Base-by-base conservation (phyloP, 2,329 filamentous ascomycete genomes). In the Ophiostoma piceae region DNA sequence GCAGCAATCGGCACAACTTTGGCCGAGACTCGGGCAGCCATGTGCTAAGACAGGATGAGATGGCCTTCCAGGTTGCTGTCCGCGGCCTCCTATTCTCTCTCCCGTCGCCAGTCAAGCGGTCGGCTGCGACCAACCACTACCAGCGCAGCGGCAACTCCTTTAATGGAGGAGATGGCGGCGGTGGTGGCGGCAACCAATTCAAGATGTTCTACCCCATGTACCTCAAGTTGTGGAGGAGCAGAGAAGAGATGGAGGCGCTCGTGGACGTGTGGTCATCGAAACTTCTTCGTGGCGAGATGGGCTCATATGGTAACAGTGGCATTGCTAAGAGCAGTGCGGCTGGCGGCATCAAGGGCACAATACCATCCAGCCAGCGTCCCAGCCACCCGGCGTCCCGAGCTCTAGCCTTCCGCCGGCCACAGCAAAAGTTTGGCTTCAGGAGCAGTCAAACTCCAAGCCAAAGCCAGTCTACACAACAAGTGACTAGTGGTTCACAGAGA, bases 131-230 rank as follows among this genome's bases (percentile, higher is more conserved):
- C 81, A 75, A 68, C 74, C 62, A 65, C 62, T 65, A 65, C 35
- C 75, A 72, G 16, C 70, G 69, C 8, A 47, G 66, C 5, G 41
- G 68, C 66, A 68, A 32, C 19, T 66, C 26, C 9, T 32, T 62
- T 16, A 76, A 57, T 6, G 57, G 41, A 2, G 69, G 70, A 16
- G 54, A 69, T 6, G 69, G 74, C 81, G 75, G 80, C 75, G 78
- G 83, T 71, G 76, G 79, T 73, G 78, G 82, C 66, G 79, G 81
- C 1, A 91, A 93, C 75, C 86, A 90, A 0, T 90, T 89, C 80
- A 94, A 91, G 76, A 97, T 99, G 92, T 96, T 94, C 74, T 99
- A 95, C 76, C 95, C 95, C 0, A 88, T 88, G 0, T 92, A 90
- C 69, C 81, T 96, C 60, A 92, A 92, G 74, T 79, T 97, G 12